phyloP scores from a whole-genome alignment of 2,329 filamentous ascomycete genomes.

The Pyrenophora tritici-repentis region DNA sequence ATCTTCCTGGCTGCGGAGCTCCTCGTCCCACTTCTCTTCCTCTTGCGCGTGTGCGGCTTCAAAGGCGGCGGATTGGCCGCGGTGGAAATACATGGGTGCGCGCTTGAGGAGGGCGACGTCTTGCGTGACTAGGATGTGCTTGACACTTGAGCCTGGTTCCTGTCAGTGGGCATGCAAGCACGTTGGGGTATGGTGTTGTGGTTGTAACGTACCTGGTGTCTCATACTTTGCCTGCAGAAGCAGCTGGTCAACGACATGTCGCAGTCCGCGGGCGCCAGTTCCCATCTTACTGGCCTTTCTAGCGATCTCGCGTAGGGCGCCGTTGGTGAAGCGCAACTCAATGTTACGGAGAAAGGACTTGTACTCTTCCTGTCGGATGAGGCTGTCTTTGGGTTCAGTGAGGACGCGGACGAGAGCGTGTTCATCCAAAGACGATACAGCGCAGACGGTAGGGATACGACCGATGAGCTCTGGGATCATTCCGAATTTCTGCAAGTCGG shows the following conservation, averaged over 20 bases:
- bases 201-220: conserved; percentile 46
- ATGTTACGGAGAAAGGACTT: conserved; percentile 81
- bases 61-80: conserved; percentile 50
- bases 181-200: background rate
- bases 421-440: conserved; percentile 75
- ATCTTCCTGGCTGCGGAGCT: conserved; percentile 39
- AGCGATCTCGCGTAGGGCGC: conserved; percentile 81
- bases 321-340: conserved; percentile 80
- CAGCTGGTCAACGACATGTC: conserved; percentile 55
- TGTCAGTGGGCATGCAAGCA: conserved; percentile 8
- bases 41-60: conserved; percentile 48
- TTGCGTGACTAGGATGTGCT: conserved; percentile 54
- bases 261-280: conserved; percentile 66
- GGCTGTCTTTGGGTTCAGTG: conserved; percentile 86
- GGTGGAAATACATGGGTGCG: conserved; percentile 51
- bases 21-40: conserved; percentile 54
- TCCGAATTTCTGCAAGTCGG: conserved; percentile 81
- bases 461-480: conserved; percentile 96
- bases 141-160: conserved; percentile 47
- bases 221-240: conserved; percentile 55
- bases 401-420: conserved; percentile 79
- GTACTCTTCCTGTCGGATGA: conserved; percentile 86
- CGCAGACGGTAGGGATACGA: conserved; percentile 88
- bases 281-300: conserved; percentile 68
- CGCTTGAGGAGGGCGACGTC: conserved; percentile 51